Conservation (phyloP, 2,329 filamentous ascomycete species). For the Thielaviopsis punctulata region DNA sequence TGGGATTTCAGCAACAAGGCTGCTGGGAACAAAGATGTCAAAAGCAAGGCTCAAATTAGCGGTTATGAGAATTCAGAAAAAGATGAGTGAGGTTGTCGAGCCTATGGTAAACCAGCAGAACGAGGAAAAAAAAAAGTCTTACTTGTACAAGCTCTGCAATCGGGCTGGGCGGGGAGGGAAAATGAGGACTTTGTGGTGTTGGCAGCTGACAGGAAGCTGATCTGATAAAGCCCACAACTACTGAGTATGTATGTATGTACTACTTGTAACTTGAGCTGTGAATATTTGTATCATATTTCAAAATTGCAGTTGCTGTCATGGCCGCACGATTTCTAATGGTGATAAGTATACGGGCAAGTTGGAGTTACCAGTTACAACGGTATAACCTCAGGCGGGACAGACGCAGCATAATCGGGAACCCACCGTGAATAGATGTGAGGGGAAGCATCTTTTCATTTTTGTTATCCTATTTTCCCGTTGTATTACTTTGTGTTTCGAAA, state of each 20-base stretch:
- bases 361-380: not conserved
- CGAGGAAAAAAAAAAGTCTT: too few relatives aligned
- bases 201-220: not conserved
- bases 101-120: too few relatives aligned
- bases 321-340: not conserved
- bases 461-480: not conserved
- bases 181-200: not conserved
- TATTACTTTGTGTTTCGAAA: too few relatives aligned
- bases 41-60: too few relatives aligned
- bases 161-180: not conserved
- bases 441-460: not conserved
- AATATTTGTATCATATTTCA: too few relatives aligned
- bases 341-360: not conserved
- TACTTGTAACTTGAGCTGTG: not conserved
- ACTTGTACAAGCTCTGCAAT: too few relatives aligned
- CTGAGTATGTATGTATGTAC: not conserved
- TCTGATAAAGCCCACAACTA: not conserved
- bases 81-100: too few relatives aligned
- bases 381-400: not conserved
- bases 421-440: too few relatives aligned
- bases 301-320: not conserved
- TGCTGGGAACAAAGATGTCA: too few relatives aligned
- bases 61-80: too few relatives aligned
- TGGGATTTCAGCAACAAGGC: too few relatives aligned
- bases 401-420: too few relatives aligned